Conservation (phyloP, 805 yeast species). For the Candida boidinii region DNA sequence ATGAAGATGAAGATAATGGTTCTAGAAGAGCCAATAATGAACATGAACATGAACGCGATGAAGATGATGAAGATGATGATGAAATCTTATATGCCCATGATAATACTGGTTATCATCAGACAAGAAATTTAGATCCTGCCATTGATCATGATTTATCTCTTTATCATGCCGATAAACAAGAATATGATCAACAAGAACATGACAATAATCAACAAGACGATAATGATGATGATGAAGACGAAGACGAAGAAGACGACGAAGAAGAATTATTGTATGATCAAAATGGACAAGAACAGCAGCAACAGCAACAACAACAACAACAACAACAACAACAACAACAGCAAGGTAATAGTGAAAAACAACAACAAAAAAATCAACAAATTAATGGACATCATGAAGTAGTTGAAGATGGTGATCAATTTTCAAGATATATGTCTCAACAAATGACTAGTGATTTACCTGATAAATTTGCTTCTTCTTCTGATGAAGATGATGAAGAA, state of each 20-base stretch:
- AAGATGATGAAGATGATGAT: conserved; percentile 4
- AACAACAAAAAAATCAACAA: conserved; percentile 11
- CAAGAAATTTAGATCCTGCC: conserved; percentile 14
- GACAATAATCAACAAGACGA: conserved; percentile 14
- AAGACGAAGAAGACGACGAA: conserved; percentile 8
- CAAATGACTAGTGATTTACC: conserved; percentile 51
- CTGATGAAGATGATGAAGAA: conserved; percentile 49
- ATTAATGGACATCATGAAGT: conserved; percentile 19
- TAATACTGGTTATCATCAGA: no score
- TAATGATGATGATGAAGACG: conserved; percentile 10
- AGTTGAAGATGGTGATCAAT: conserved; percentile 36
- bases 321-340: neutral
- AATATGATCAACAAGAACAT: neutral
- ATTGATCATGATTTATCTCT: conserved; percentile 14
- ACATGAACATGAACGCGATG: conserved; percentile 5
- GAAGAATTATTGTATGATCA: no score
- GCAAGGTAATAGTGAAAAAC: conserved; percentile 5
- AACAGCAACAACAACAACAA: conserved; percentile 1
- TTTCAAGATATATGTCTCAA: conserved; percentile 68
- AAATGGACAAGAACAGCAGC: no score
- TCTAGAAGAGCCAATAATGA: neutral
- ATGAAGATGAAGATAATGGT: conserved; percentile 8
- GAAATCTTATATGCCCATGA: conserved; percentile 1
- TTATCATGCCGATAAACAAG: conserved; percentile 4
- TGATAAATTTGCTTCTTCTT: conserved; percentile 42